Evolutionary conservation across 2,329 filamentous ascomycete genomes (phyloP).

Genomic region (Fusarium nematophilum): DNA sequence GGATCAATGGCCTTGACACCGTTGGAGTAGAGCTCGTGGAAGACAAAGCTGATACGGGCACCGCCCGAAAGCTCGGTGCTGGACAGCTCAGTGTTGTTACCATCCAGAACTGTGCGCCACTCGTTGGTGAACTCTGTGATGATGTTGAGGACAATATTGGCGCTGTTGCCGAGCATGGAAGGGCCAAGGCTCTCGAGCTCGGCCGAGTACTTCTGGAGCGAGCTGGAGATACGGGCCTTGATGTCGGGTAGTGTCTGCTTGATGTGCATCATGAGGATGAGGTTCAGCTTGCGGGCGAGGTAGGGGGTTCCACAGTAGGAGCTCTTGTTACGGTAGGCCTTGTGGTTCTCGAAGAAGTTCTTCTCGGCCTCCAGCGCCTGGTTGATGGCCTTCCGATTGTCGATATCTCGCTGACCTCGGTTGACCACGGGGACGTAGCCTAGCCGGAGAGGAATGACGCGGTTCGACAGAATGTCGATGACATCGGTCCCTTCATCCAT

Average conservation of each 20-base stretch:
- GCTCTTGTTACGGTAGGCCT: constrained; percentile 98
- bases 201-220: constrained; percentile 87
- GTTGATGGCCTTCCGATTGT: constrained; percentile 96
- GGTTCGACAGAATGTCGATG: constrained; percentile 96
- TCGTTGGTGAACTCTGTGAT: constrained; percentile 99
- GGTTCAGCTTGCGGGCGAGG: constrained; percentile 93
- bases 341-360: constrained; percentile 98
- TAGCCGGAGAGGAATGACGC: constrained; percentile 93
- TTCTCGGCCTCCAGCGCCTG: constrained; percentile 93
- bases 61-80: constrained; percentile 95
- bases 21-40: constrained; percentile 98
- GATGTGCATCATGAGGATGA: constrained; percentile 99
- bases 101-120: constrained; percentile 94
- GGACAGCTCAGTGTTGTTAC: constrained; percentile 95
- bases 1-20: constrained; percentile 98
- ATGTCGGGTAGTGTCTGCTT: constrained; percentile 99
- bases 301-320: constrained; percentile 99
- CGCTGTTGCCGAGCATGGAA: constrained; percentile 94
- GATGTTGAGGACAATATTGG: constrained; percentile 97
- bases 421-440: constrained; percentile 99
- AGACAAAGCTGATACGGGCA: constrained; percentile 98
- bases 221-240: constrained; percentile 95
- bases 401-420: constrained; percentile 96
- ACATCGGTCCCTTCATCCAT: constrained; percentile 99
- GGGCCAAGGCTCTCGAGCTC: constrained; percentile 89